These are phyloP conservation scores for Crucibulum laeve DNA, from an alignment of 768 basidiomycete genomes.

Conservation along the genomic window DNA sequence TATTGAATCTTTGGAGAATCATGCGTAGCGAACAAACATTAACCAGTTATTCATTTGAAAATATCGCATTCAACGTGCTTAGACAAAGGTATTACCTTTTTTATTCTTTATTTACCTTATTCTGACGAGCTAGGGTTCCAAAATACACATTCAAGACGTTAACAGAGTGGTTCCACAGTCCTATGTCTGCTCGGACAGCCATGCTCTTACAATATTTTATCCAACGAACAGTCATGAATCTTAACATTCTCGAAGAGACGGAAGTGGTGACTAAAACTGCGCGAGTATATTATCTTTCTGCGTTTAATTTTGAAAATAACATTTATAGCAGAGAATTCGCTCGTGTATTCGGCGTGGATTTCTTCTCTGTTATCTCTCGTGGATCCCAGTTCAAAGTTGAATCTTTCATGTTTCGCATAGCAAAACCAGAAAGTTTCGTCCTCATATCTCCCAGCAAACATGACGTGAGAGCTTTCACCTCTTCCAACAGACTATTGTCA, in stretches of 20 bases:
- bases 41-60: slow-evolving; percentile 83
- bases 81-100: slow-evolving; percentile 52
- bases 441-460: slow-evolving; percentile 84
- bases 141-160: slow-evolving; percentile 61
- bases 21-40: slow-evolving; percentile 82
- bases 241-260: slow-evolving; percentile 77
- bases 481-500: background rate
- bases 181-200: slow-evolving; percentile 48
- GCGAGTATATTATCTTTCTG: slow-evolving; percentile 37
- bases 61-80: slow-evolving; percentile 80
- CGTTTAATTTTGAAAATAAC: background rate
- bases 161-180: slow-evolving; percentile 64
- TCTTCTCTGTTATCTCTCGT: slow-evolving; percentile 89
- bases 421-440: slow-evolving; percentile 92
- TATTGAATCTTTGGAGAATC: slow-evolving; percentile 89
- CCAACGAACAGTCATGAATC: slow-evolving; percentile 59
- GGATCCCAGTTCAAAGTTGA: slow-evolving; percentile 99
- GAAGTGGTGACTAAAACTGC: slow-evolving; percentile 89
- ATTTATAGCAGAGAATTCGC: slow-evolving; percentile 77
- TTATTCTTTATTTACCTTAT: background rate
- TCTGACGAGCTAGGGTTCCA: slow-evolving; percentile 54
- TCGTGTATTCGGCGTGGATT: slow-evolving; percentile 95
- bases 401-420: slow-evolving; percentile 96
- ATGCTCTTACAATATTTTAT: slow-evolving; percentile 60
- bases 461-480: slow-evolving; percentile 51